phyloP scores from a whole-genome alignment of 139 green algal genomes.

The Picochlorum sp. region DNA sequence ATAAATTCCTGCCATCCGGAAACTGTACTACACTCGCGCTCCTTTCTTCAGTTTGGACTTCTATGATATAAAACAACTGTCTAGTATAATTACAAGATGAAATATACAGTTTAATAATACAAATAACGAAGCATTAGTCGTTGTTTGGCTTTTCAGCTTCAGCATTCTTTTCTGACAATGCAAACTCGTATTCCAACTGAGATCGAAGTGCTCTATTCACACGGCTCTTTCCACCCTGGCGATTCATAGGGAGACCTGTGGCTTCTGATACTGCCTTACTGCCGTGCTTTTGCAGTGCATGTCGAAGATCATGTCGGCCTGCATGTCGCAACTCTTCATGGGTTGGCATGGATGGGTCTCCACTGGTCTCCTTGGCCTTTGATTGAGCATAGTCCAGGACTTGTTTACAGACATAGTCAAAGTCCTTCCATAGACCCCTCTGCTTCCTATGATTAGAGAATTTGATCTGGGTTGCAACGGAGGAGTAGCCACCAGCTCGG shows the following conservation, averaged over 20 bases:
- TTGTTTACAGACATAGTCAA: not conserved
- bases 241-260: not conserved
- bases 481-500: slow-evolving; percentile 25
- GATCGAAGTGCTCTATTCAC: not conserved
- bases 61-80: too few relatives aligned
- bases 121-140: too few relatives aligned
- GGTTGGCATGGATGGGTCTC: slow-evolving; percentile 12
- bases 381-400: not conserved
- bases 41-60: too few relatives aligned
- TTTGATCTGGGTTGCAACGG: slow-evolving; percentile 4
- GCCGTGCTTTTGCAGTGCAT: slow-evolving; percentile 21
- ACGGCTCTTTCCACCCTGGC: not conserved
- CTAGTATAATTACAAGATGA: too few relatives aligned
- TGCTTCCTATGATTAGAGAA: not conserved
- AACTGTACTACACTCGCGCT: not conserved
- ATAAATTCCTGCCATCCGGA: slow-evolving; percentile 39
- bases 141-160: too few relatives aligned
- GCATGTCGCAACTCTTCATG: slow-evolving; percentile 12
- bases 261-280: slow-evolving; percentile 3
- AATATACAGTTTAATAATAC: too few relatives aligned
- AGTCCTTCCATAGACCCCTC: not conserved
- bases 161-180: too few relatives aligned
- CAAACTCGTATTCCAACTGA: not conserved
- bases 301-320: slow-evolving; percentile 23
- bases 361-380: not conserved